Evolutionary conservation across 176 grass and related monocot species (phyloP), one percentile per base, ranked within the genome.

Genomic region (Thalia dealbata): DNA sequence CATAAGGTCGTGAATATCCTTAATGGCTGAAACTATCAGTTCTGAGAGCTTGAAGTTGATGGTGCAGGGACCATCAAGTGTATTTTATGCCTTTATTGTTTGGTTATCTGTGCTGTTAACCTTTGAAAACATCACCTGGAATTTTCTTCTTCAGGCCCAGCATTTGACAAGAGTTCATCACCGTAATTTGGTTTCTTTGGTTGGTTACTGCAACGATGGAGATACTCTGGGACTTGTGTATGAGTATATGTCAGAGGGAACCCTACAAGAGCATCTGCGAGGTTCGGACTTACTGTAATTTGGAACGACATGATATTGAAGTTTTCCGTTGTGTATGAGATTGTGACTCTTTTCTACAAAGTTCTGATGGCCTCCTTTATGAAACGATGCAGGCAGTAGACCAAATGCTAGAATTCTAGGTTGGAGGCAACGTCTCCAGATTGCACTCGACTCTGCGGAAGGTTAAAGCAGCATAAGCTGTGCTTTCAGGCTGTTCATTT

Each of bases 141-240:
- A n/a, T n/a, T 45, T 43, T 44, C 30, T 41, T 50, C 26, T 15
- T 2, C 69, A 77, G 75, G 75, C 75, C 75, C 61, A 77, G 28
- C 75, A 77, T 25, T 23, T 77, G 75, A 77, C 75, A 35, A 77
- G 61, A 19, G 75, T 77, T 38, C 75, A 77, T 51, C 75, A 77
- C 59, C 46, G 63, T 26, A 77, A 66, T 64, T 30, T 77, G 10
- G 75, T 77, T 41, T 77, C 75, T 52, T 19, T 77, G 44, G 62
- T 77, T 67, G 75, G 75, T 3, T 77, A 67, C 75, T 77, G 75
- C 61, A 77, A 23, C 8, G 75, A 77, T 38, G 62, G 27, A 54
- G 59, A 54, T 7, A 18, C 52, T 29, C 16, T 77, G 61, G 75
- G 9, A 54, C 75, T 77, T 12, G 62, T 77, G 7, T 77, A 67